Conservation (phyloP, 1,284 basidiomycete genomes). For the Termitomyces sp. region DNA sequence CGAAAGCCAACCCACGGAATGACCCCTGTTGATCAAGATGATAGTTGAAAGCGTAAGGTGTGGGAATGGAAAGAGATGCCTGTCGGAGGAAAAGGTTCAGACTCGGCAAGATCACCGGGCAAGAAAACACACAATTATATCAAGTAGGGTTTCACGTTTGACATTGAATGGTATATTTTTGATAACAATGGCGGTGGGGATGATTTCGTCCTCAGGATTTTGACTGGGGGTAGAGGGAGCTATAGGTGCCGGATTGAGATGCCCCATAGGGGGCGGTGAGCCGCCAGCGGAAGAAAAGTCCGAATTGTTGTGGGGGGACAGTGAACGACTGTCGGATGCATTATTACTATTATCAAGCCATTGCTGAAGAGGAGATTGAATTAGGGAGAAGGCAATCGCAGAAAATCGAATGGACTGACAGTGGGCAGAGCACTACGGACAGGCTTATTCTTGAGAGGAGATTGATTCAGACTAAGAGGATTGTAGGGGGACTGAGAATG, state of each 20-base stretch:
- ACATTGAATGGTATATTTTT: conserved; percentile 99
- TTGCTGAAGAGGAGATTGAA: conserved; percentile 44
- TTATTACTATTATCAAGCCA: conserved; percentile 62
- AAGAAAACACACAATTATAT: conserved; percentile 78
- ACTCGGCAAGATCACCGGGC: conserved; percentile 4
- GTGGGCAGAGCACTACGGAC: conserved; percentile 63
- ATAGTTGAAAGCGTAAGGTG: conserved; percentile 99
- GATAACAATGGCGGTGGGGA: conserved; percentile 99
- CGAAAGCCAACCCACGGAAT: conserved; percentile 97
- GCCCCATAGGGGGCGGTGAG: conserved; percentile 67
- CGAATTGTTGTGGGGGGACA: conserved; percentile 81
- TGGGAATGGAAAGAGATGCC: conserved; percentile 90
- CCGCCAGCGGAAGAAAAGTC: conserved; percentile 81
- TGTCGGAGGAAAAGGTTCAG: conserved; percentile 27
- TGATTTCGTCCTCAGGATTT: conserved; percentile 82
- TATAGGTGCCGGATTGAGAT: conserved; percentile 47
- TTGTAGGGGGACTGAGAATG: conserved; percentile 61
- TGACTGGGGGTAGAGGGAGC: conserved; percentile 44
- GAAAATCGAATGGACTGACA: conserved; percentile 40
- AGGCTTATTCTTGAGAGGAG: conserved; percentile 71
- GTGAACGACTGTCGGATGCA: conserved; percentile 63
- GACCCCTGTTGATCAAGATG: conserved; percentile 93
- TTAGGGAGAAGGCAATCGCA: conserved; percentile 14
- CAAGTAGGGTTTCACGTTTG: conserved; percentile 91
- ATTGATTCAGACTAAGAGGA: conserved; percentile 55